phyloP scores from a whole-genome alignment of 2,329 filamentous ascomycete species.

The Dothistroma septosporum region DNA sequence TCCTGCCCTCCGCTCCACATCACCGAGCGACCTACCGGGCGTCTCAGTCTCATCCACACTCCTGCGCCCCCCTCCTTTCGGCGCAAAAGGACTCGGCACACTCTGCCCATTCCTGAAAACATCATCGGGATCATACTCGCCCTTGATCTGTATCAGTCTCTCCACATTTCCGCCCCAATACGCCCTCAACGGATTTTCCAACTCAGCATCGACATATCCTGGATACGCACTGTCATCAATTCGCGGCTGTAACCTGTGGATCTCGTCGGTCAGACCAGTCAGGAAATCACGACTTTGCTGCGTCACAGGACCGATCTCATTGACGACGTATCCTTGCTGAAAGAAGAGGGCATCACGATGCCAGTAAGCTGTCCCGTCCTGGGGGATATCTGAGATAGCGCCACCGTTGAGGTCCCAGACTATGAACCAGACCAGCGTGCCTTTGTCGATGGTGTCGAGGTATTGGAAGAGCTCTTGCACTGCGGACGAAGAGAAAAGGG shows the following conservation, averaged over 20 bases:
- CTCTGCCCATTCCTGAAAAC: conserved; percentile 27
- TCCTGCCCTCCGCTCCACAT: too few relatives aligned
- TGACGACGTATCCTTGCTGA: conserved; percentile 18
- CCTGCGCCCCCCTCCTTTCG: not conserved
- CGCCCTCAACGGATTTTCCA: conserved; percentile 30
- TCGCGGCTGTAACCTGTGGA: conserved; percentile 9
- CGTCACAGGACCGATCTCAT: conserved; percentile 9
- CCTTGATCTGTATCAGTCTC: conserved; percentile 30
- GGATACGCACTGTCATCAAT: conserved; percentile 22
- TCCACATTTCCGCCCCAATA: conserved; percentile 33
- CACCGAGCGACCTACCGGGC: not conserved
- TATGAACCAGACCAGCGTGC: conserved; percentile 18
- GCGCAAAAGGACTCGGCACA: conserved; percentile 9
- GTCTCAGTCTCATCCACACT: not conserved
- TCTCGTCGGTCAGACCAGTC: conserved; percentile 14
- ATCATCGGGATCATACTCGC: conserved; percentile 32
- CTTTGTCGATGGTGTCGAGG: conserved; percentile 14
- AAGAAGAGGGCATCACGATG: conserved; percentile 22
- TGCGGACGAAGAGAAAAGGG: conserved; percentile 14
- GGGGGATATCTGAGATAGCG: conserved; percentile 16
- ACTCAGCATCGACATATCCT: conserved; percentile 27
- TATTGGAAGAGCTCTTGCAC: conserved; percentile 23
- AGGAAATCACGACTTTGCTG: conserved; percentile 13
- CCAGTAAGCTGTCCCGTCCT: conserved; percentile 21
- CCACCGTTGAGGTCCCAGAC: conserved; percentile 22